phyloP scores from a whole-genome alignment of 352 stramenopile species.

The Pythium plurisporium region DNA sequence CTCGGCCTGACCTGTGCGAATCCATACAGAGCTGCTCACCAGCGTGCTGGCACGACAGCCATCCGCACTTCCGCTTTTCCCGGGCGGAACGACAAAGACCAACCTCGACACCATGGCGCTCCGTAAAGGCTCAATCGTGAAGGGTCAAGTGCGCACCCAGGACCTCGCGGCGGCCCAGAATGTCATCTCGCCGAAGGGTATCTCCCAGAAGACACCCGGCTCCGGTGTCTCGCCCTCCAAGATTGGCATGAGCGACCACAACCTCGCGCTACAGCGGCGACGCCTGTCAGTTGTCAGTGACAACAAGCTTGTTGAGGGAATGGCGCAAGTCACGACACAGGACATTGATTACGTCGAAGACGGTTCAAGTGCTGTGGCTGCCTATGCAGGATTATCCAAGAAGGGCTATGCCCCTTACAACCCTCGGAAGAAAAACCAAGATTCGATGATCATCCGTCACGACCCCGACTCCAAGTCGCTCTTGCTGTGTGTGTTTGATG shows the following conservation, averaged over 20 bases:
- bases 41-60: too few species aligned
- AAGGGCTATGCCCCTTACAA: conserved; percentile 91
- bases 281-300: conserved; percentile 71
- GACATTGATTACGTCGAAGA: conserved; percentile 66
- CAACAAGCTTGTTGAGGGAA: conserved; percentile 79
- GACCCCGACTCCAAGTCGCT: conserved; percentile 89
- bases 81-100: background rate
- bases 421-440: conserved; percentile 97
- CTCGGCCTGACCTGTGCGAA: too few species aligned
- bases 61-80: conserved; percentile 3
- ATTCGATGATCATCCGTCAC: conserved; percentile 94
- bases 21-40: too few species aligned
- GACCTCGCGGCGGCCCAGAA: conserved; percentile 51
- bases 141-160: conserved; percentile 42
- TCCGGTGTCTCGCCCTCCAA: conserved; percentile 25
- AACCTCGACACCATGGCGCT: conserved; percentile 35
- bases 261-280: conserved; percentile 56
- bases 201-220: conserved; percentile 63
- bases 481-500: conserved; percentile 95
- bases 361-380: conserved; percentile 46
- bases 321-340: conserved; percentile 55
- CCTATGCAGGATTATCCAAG: conserved; percentile 78
- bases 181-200: conserved; percentile 77
- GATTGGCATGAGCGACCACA: conserved; percentile 42
- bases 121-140: conserved; percentile 48